Evolutionary conservation across 179 eudicot genomes (phyloP).

Genomic region (Camellia oleifera): DNA sequence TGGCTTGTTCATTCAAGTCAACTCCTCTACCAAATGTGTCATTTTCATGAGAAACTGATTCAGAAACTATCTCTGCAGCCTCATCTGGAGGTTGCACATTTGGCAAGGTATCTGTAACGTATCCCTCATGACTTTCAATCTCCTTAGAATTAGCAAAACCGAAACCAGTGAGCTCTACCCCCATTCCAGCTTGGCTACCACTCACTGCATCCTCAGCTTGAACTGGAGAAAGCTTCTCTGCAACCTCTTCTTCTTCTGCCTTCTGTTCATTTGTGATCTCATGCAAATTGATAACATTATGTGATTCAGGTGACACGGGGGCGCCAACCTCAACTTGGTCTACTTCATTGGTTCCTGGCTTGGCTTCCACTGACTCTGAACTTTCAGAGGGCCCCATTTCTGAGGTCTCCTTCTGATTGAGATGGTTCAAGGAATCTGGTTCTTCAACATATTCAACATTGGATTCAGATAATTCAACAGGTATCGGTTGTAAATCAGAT

Average conservation of each 20-base stretch:
- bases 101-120: conserved; percentile 22
- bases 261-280: conserved; percentile 33
- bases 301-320: conserved; percentile 23
- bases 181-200: conserved; percentile 33
- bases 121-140: conserved; percentile 37
- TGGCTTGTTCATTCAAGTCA: conserved; percentile 31
- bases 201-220: conserved; percentile 31
- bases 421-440: conserved; percentile 29
- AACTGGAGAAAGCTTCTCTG: conserved; percentile 27
- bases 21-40: conserved; percentile 27
- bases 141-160: conserved; percentile 27
- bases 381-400: conserved; percentile 26
- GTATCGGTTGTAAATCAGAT: conserved; percentile 13
- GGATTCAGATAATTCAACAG: conserved; percentile 29
- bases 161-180: conserved; percentile 27
- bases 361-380: conserved; percentile 35
- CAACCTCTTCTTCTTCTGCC: conserved; percentile 32
- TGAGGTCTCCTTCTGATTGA: conserved; percentile 32
- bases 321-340: conserved; percentile 25
- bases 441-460: conserved; percentile 25
- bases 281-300: conserved; percentile 27
- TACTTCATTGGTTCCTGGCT: conserved; percentile 27
- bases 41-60: conserved; percentile 28
- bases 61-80: conserved; percentile 37
- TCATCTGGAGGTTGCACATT: conserved; percentile 32